Conservation (phyloP, 1,284 basidiomycete species). For the Megacollybia platyphylla region DNA sequence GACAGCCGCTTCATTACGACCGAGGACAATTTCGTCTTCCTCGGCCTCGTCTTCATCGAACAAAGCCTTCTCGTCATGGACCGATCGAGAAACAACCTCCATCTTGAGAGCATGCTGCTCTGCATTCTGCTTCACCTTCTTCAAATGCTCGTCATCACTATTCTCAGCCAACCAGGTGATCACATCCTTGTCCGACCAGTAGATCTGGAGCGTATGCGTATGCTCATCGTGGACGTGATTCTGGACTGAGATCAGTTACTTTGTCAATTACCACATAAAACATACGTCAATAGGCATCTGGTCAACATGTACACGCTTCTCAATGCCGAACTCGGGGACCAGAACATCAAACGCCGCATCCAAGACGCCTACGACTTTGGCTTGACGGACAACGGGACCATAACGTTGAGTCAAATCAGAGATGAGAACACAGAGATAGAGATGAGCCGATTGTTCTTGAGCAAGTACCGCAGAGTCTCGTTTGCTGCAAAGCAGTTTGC, state of each 20-base stretch:
- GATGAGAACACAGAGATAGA: conserved; percentile 91
- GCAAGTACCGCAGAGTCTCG: conserved; percentile 83
- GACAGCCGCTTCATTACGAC: conserved; percentile 35
- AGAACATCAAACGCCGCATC: conserved; percentile 95
- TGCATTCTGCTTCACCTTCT: conserved; percentile 82
- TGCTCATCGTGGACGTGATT: conserved; percentile 94
- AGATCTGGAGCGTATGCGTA: conserved; percentile 78
- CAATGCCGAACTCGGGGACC: conserved; percentile 90
- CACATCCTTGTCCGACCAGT: conserved; percentile 87
- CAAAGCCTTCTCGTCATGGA: conserved; percentile 76
- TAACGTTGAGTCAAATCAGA: conserved; percentile 88
- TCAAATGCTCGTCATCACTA: conserved; percentile 87
- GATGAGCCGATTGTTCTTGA: conserved; percentile 91
- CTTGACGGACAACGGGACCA: conserved; percentile 88
- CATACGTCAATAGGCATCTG: conserved; percentile 94
- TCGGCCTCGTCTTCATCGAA: conserved; percentile 78
- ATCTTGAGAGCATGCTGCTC: conserved; percentile 78
- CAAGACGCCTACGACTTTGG: conserved; percentile 86
- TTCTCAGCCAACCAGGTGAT: conserved; percentile 91
- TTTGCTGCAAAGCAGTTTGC: conserved; percentile 43
- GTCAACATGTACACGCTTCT: conserved; percentile 97
- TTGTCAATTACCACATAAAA: conserved; percentile 5
- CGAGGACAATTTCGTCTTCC: conserved; percentile 72
- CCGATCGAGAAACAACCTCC: conserved; percentile 70
- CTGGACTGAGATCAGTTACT: conserved; percentile 20